Evolutionary conservation across 768 basidiomycete species (phyloP).

Genomic region (Lactifluus volemus): DNA sequence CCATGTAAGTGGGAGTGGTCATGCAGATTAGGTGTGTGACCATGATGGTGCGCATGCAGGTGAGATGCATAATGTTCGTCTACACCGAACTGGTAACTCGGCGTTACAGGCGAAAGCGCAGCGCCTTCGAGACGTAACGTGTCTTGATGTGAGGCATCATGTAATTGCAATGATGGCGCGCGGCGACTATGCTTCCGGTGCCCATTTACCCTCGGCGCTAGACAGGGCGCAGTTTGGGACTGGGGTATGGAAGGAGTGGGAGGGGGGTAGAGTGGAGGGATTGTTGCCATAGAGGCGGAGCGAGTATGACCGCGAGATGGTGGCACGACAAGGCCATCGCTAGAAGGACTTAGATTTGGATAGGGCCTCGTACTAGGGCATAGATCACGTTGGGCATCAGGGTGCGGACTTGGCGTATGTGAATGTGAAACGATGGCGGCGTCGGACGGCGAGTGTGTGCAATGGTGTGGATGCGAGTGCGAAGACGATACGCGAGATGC

Average conservation of each 20-base stretch:
- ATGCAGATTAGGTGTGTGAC: slow-evolving; percentile 38
- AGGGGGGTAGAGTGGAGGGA: slow-evolving; percentile 17
- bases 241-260: slow-evolving; percentile 24
- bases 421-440: neutral
- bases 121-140: slow-evolving; percentile 13
- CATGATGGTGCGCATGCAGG: slow-evolving; percentile 27
- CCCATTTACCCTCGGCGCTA: neutral
- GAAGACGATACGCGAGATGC: slow-evolving; percentile 19
- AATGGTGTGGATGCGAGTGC: slow-evolving; percentile 15
- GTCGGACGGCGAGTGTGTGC: slow-evolving; percentile 20
- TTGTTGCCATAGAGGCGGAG: slow-evolving; percentile 19
- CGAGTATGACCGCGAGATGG: slow-evolving; percentile 19
- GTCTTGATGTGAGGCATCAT: slow-evolving; percentile 1
- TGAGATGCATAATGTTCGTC: slow-evolving; percentile 43
- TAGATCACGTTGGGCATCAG: neutral
- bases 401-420: neutral
- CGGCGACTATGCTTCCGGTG: slow-evolving; percentile 9
- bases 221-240: slow-evolving; percentile 9
- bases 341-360: slow-evolving; percentile 18
- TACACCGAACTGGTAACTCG: slow-evolving; percentile 48
- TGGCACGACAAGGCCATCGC: neutral
- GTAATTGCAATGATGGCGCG: slow-evolving; percentile 17
- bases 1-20: slow-evolving; percentile 41
- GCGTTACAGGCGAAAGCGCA: slow-evolving; percentile 51
- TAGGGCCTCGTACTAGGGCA: slow-evolving; percentile 26